These are phyloP conservation scores for Knufia fluminis DNA, from an alignment of 2,329 filamentous ascomycete genomes.

Conservation along the genomic window DNA sequence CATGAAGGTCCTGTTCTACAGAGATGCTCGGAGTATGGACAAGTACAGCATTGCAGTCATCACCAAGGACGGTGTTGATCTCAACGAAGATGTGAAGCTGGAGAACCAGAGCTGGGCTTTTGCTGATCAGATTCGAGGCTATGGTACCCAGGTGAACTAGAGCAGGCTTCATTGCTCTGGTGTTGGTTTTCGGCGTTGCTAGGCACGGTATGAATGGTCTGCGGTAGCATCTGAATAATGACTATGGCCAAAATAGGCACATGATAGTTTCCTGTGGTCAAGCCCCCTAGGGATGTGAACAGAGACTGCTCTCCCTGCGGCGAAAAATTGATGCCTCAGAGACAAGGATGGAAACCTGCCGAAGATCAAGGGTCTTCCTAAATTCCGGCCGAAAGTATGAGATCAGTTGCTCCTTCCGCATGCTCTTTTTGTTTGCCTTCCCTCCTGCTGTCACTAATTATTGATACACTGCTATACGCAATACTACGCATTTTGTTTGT, in stretches of 20 bases:
- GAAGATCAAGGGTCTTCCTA: neutral
- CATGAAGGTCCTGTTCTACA: conserved; percentile 97
- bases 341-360: neutral
- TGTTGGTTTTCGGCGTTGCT: neutral
- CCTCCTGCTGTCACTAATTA: neutral
- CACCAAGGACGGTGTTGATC: conserved; percentile 71
- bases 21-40: conserved; percentile 87
- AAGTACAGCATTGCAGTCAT: conserved; percentile 85
- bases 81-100: conserved; percentile 76
- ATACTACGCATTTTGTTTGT: neutral
- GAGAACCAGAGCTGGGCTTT: conserved; percentile 98
- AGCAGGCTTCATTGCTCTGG: neutral
- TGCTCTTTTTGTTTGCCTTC: neutral
- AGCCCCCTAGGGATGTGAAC: no score
- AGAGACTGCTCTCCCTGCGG: no score
- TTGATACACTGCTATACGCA: neutral
- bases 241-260: no score
- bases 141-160: conserved; percentile 68
- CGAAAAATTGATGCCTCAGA: no score
- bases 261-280: no score
- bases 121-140: conserved; percentile 87
- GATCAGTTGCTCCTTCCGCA: neutral
- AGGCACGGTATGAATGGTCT: neutral
- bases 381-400: neutral
- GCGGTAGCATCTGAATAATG: no score